Evolutionary conservation across 352 stramenopile genomes (phyloP).

Genomic region (Sclerospora graminicola): DNA sequence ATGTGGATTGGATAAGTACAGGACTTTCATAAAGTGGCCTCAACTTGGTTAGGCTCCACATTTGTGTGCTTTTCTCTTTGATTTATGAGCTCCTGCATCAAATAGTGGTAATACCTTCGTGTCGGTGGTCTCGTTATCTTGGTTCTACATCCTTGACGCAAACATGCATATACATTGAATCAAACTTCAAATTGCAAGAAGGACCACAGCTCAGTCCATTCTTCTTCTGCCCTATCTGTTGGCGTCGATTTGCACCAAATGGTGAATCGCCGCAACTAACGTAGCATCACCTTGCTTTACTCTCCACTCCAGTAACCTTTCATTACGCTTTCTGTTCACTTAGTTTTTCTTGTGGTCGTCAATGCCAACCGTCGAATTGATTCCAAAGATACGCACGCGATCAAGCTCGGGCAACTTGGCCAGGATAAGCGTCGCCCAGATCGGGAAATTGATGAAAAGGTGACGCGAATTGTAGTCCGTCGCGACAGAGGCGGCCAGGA

Average conservation of each 20-base stretch:
- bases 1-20: constrained; percentile 23
- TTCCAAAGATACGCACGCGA: constrained; percentile 92
- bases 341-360: constrained; percentile 80
- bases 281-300: background rate
- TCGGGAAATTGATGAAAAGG: constrained; percentile 85
- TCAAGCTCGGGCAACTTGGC: constrained; percentile 91
- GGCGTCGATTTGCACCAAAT: constrained; percentile 15
- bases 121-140: too few species aligned
- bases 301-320: constrained; percentile 1
- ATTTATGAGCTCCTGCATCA: too few species aligned
- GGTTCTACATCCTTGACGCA: background rate
- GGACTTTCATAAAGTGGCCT: constrained; percentile 9
- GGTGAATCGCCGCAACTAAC: background rate
- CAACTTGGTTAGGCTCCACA: constrained; percentile 1
- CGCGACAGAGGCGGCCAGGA: constrained; percentile 75
- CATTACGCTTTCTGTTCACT: constrained; percentile 3
- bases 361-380: constrained; percentile 93
- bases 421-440: constrained; percentile 88
- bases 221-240: constrained; percentile 8
- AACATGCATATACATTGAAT: constrained; percentile 12
- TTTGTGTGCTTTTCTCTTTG: too few species aligned
- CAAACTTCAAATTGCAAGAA: constrained; percentile 8
- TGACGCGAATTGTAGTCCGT: constrained; percentile 84
- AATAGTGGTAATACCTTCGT: too few species aligned
- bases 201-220: constrained; percentile 8